A percentile compares a stretch with the other conserved stretches of the same genome.
phyloP scores from a whole-genome alignment of 2,329 filamentous ascomycete species.

The Pseudogymnoascus sp. region DNA sequence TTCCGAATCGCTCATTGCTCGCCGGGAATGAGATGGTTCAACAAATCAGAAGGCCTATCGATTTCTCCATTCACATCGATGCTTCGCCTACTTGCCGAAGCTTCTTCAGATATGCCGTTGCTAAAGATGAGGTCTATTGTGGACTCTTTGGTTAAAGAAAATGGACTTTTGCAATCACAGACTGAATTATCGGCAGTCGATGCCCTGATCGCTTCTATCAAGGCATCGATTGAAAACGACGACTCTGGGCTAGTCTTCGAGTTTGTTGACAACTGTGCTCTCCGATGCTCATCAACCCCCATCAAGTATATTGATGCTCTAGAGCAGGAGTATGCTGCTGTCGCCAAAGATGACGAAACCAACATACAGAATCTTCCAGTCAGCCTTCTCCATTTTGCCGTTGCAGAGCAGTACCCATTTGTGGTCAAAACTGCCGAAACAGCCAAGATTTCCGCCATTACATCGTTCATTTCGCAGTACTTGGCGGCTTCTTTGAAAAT shows the following conservation, averaged over 20 bases:
- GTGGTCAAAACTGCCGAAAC: constrained; percentile 42
- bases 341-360: constrained; percentile 23
- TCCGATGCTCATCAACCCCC: constrained; percentile 64
- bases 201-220: constrained; percentile 35
- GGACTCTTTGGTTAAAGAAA: constrained; percentile 51
- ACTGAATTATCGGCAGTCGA: constrained; percentile 36
- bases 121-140: constrained; percentile 47
- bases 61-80: constrained; percentile 66
- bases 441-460: constrained; percentile 38
- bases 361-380: constrained; percentile 30
- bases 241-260: constrained; percentile 44
- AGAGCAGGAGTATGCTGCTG: constrained; percentile 39
- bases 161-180: constrained; percentile 52
- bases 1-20: constrained; percentile 73
- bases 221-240: constrained; percentile 22
- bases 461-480: constrained; percentile 49
- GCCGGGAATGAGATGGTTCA: constrained; percentile 83
- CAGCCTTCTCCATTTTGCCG: constrained; percentile 58
- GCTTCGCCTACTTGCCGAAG: constrained; percentile 47
- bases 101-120: constrained; percentile 39
- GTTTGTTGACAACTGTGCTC: constrained; percentile 77
- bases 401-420: constrained; percentile 74
- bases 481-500: constrained; percentile 45
- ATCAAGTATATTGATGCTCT: constrained; percentile 75
- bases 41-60: constrained; percentile 55